Evolutionary conservation across 345 rosid genomes (phyloP), one percentile per base, ranked within the genome.

Genomic region (Punica granatum): DNA sequence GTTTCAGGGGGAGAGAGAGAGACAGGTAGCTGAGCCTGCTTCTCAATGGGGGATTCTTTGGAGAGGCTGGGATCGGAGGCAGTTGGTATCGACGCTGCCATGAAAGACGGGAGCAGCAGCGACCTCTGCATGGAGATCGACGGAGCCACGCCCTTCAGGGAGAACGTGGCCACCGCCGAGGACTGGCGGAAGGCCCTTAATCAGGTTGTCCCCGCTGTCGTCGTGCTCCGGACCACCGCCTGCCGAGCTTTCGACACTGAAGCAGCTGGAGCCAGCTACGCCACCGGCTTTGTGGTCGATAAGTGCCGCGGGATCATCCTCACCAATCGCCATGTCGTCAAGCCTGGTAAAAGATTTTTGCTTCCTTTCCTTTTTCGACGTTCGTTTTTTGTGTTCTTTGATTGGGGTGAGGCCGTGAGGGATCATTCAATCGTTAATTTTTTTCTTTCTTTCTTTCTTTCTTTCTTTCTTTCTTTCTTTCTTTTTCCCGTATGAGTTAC

Each of bases 281-380:
- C 97, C 63, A 90, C 98, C 3, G 98, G 98, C 7, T 93, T 93
- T 66, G 80, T 93, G 28, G 95, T 91, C 56, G 99, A 93, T 71
- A 91, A 90, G 78, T 83, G 76, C 62, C 92, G 94, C 56, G 95
- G 99, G 69, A 85, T 93, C 78, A 89, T 93, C 61, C 96, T 90
- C 78, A 90, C 98, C 70, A 93, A 93, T 75, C 97, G 98, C 54
- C 98, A 93, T 65, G 98, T 93, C 32, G 98, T 89, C 74, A 84
- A 89, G 79, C 87, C 97, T 23, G 96, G 97, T 92, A 39, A 34
- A 28, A 51, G 10, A 13, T 19, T 37, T 35, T 18, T 44, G 18
- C 44, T 59, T 32, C 66, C 2, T 42, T 36, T 63, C 37, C 26
- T 4, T 15, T 41, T 60, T 21, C 3, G 6, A 18, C 14, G 14